phyloP scores from a whole-genome alignment of 192 early-diverging fungal species.

The Chytriomyces sp. region DNA sequence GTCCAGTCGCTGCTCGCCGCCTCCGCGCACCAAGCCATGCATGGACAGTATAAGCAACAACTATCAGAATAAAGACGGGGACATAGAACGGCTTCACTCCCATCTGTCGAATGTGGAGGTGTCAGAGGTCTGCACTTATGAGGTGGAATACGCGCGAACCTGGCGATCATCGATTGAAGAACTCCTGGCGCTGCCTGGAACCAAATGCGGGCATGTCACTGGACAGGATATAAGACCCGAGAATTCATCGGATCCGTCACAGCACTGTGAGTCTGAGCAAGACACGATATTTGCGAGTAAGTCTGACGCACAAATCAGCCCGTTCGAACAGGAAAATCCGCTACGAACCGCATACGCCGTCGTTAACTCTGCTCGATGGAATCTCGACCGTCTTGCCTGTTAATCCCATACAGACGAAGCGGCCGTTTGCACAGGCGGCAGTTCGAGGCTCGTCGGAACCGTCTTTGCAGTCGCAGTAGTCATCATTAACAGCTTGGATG shows the following conservation, averaged over 20 bases:
- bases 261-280: constrained; percentile 76
- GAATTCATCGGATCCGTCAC: constrained; percentile 94
- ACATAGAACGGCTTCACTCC: neutral
- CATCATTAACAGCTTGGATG: constrained; percentile 78
- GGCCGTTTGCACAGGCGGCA: constrained; percentile 80
- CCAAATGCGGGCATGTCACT: neutral
- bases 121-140: too few relatives aligned
- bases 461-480: constrained; percentile 93
- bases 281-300: neutral
- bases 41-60: constrained; percentile 10
- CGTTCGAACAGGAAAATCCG: neutral
- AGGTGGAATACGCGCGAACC: too few relatives aligned
- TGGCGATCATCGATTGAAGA: neutral
- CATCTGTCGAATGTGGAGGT: constrained; percentile 4
- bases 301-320: too few relatives aligned
- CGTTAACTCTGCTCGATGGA: constrained; percentile 78
- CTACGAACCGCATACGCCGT: constrained; percentile 84
- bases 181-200: neutral
- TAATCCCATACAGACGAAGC: constrained; percentile 83
- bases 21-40: constrained; percentile 13
- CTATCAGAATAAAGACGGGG: constrained; percentile 1
- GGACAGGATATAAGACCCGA: constrained; percentile 64
- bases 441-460: constrained; percentile 93
- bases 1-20: neutral
- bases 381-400: constrained; percentile 72